Evolutionary conservation across 495 filamentous ascomycete genomes (phyloP).

Genomic region (Hypoxylon rickii): DNA sequence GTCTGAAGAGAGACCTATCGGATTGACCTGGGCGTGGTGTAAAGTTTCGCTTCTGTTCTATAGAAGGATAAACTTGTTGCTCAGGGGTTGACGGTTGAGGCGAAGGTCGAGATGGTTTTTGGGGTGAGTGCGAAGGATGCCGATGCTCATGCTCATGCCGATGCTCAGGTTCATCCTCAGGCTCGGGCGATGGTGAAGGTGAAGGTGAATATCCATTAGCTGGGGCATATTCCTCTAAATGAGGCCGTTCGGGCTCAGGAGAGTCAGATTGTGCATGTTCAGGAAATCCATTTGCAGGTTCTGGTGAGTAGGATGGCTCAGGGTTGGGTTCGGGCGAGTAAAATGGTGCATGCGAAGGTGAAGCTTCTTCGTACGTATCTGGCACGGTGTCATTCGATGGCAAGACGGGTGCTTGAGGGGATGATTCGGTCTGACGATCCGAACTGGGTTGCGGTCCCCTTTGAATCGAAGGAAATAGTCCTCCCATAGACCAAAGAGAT

Average conservation of each 20-base stretch:
- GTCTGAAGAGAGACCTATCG: slow-evolving; percentile 41
- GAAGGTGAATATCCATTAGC: no score
- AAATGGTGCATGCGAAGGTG: slow-evolving; percentile 2
- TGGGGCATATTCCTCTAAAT: neutral
- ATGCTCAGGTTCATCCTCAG: no score
- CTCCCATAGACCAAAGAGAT: slow-evolving; percentile 36
- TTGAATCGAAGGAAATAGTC: slow-evolving; percentile 39
- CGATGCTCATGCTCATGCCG: neutral
- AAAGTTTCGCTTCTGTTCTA: slow-evolving; percentile 57
- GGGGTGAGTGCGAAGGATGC: neutral
- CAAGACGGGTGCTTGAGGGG: slow-evolving; percentile 27
- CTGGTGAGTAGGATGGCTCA: slow-evolving; percentile 14
- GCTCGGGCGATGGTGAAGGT: no score
- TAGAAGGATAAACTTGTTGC: slow-evolving; percentile 29
- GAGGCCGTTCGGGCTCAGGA: neutral
- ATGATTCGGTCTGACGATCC: slow-evolving; percentile 28
- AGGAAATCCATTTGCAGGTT: slow-evolving; percentile 9
- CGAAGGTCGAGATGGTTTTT: slow-evolving; percentile 7
- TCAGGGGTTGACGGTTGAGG: slow-evolving; percentile 40
- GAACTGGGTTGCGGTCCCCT: slow-evolving; percentile 33
- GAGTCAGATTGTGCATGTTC: neutral
- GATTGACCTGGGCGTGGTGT: slow-evolving; percentile 48
- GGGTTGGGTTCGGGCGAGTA: slow-evolving; percentile 5
- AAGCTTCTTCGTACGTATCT: slow-evolving; percentile 17
- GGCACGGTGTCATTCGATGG: slow-evolving; percentile 22